Conservation (phyloP, 345 rosid species). For the Physaria fendleri region DNA sequence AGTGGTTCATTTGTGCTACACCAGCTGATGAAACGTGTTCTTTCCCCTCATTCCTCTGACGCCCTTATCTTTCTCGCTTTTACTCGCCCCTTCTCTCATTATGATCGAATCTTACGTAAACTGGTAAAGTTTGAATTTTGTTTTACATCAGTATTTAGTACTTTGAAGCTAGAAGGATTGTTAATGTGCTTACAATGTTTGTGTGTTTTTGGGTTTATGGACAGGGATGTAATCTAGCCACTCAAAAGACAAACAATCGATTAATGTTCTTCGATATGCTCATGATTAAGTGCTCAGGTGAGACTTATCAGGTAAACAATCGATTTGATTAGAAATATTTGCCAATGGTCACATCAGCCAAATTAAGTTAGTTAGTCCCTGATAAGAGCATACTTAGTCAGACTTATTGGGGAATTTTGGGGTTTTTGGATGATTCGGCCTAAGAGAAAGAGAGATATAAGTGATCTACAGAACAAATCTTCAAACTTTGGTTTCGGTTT, state of each 20-base stretch:
- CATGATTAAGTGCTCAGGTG: conserved; percentile 61
- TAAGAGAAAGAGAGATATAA: background rate
- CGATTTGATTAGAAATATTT: background rate
- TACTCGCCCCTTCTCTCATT: conserved; percentile 80
- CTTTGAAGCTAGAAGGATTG: background rate
- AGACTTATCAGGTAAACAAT: conserved; percentile 42
- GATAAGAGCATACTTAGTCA: background rate
- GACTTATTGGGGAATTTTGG: background rate
- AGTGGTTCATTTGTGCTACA: conserved; percentile 73
- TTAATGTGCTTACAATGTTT: background rate
- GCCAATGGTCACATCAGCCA: background rate
- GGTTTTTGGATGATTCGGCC: background rate
- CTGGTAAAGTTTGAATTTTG: conserved; percentile 35
- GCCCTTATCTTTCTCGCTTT: conserved; percentile 63
- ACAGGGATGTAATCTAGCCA: conserved; percentile 73
- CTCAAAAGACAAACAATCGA: conserved; percentile 52
- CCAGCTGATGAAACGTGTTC: conserved; percentile 70
- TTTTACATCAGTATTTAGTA: background rate
- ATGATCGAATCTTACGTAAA: conserved; percentile 73
- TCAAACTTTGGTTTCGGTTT: background rate
- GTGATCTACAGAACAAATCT: background rate
- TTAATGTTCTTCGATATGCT: conserved; percentile 75
- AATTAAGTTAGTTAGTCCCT: background rate
- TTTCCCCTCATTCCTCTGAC: conserved; percentile 41
- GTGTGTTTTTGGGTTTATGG: no score